Percentiles rank a stretch among this genome's conserved stretches.
phyloP scores from a whole-genome alignment of 139 green algal species.

The Pseudopediastrum boryanum region DNA sequence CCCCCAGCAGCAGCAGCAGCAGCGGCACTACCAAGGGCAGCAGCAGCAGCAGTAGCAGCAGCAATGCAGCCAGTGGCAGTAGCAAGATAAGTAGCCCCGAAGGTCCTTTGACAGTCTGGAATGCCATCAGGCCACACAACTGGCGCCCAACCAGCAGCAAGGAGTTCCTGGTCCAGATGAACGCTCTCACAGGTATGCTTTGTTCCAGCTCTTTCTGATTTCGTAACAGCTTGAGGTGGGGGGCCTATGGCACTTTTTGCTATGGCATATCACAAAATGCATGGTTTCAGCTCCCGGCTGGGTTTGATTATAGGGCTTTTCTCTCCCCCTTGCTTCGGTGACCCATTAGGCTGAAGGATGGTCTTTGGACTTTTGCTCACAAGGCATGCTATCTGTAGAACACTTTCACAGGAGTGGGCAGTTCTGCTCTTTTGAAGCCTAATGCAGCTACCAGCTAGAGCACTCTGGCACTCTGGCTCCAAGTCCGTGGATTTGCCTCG shows the following conservation, averaged over 20 bases:
- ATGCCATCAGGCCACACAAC: constrained; percentile 75
- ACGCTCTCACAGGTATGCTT: constrained; percentile 50
- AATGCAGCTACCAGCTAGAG: no score
- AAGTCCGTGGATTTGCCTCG: no score
- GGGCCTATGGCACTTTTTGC: background rate
- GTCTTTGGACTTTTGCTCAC: background rate
- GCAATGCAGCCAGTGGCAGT: background rate
- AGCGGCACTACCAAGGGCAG: no score
- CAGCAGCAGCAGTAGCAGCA: no score
- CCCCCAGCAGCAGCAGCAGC: no score
- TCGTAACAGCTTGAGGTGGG: background rate
- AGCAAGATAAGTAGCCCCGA: background rate
- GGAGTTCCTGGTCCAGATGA: constrained; percentile 72
- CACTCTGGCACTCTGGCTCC: no score
- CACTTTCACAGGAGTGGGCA: no score
- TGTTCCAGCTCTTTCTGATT: background rate
- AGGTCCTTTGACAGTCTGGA: constrained; percentile 53
- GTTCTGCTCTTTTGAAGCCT: no score
- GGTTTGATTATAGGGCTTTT: background rate
- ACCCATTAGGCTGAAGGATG: background rate
- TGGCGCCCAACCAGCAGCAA: constrained; percentile 56
- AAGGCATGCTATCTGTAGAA: background rate
- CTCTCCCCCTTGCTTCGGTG: background rate
- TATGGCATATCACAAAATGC: background rate
- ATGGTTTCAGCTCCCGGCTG: background rate